Evolutionary conservation across 2,329 filamentous ascomycete genomes (phyloP).

Genomic region (Coniochaeta prunicola): DNA sequence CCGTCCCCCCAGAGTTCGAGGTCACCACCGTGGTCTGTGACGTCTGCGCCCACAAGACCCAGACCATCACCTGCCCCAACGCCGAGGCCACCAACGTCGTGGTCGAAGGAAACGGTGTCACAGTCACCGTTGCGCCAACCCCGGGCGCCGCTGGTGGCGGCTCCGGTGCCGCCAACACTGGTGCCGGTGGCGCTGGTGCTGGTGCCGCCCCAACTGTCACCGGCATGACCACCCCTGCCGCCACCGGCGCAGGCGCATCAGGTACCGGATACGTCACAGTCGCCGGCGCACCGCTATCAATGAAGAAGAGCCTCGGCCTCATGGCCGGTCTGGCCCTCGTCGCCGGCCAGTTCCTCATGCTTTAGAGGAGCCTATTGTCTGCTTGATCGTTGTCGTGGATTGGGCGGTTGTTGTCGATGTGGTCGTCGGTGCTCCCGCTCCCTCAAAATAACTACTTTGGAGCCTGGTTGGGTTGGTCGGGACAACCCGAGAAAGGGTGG

Average conservation of each 20-base stretch:
- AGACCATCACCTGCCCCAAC: constrained; percentile 29
- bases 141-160: background rate
- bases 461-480: background rate
- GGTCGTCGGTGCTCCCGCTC: background rate
- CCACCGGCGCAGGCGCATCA: background rate
- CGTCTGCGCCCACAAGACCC: constrained; percentile 20
- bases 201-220: background rate
- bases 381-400: background rate
- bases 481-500: background rate
- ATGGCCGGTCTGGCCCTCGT: constrained; percentile 19
- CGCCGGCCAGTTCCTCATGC: constrained; percentile 16
- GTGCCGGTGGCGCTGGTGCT: background rate
- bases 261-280: constrained; percentile 13
- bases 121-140: constrained; percentile 9
- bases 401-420: constrained; percentile 7
- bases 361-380: constrained; percentile 13
- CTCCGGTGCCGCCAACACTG: background rate
- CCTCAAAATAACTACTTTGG: background rate
- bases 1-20: constrained; percentile 29
- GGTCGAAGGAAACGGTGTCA: constrained; percentile 28
- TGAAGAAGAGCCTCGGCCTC: constrained; percentile 18
- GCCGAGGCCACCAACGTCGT: constrained; percentile 20
- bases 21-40: constrained; percentile 27
- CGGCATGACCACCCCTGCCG: background rate
- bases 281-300: constrained; percentile 15